These are phyloP conservation scores for Tetracentron sinense DNA, from an alignment of 164 flowering plant species.

Conservation along the genomic window DNA sequence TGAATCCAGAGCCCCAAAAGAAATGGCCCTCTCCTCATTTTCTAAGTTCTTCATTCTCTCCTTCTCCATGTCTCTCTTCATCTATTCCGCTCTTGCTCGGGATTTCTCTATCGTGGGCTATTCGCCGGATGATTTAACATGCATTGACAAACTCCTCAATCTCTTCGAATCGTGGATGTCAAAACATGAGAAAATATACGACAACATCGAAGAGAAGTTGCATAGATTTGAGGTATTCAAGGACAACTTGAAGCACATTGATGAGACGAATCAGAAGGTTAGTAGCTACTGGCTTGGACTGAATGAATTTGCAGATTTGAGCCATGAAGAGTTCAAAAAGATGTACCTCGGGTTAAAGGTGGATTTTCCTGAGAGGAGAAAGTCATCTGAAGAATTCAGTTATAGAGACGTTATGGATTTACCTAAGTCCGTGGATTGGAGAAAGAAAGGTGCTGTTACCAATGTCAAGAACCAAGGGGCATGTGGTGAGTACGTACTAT, in stretches of 20 bases:
- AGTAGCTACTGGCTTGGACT: slow-evolving; percentile 5
- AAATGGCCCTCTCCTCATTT: neutral
- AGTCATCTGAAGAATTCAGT: slow-evolving; percentile 24
- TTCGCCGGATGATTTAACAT: slow-evolving; percentile 10
- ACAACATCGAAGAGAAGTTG: slow-evolving; percentile 8
- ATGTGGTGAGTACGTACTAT: slow-evolving; percentile 37
- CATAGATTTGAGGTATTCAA: neutral
- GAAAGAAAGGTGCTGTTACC: slow-evolving; percentile 47
- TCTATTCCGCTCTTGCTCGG: neutral
- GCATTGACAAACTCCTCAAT: slow-evolving; percentile 2
- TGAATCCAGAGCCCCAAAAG: neutral
- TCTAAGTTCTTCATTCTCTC: slow-evolving; percentile 2
- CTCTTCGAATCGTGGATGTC: slow-evolving; percentile 16
- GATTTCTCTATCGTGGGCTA: slow-evolving; percentile 14
- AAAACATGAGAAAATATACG: slow-evolving; percentile 9
- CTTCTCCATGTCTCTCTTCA: neutral
- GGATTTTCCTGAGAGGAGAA: slow-evolving; percentile 13
- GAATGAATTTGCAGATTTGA: neutral
- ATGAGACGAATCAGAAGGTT: slow-evolving; percentile 1
- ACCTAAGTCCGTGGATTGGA: slow-evolving; percentile 47
- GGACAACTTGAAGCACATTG: neutral
- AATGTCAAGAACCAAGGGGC: slow-evolving; percentile 49
- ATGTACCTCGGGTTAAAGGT: neutral
- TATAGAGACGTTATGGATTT: slow-evolving; percentile 28
- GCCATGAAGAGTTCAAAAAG: neutral